Conservation (phyloP, 2,329 filamentous ascomycete genomes). For the Epichloe sibirici region DNA sequence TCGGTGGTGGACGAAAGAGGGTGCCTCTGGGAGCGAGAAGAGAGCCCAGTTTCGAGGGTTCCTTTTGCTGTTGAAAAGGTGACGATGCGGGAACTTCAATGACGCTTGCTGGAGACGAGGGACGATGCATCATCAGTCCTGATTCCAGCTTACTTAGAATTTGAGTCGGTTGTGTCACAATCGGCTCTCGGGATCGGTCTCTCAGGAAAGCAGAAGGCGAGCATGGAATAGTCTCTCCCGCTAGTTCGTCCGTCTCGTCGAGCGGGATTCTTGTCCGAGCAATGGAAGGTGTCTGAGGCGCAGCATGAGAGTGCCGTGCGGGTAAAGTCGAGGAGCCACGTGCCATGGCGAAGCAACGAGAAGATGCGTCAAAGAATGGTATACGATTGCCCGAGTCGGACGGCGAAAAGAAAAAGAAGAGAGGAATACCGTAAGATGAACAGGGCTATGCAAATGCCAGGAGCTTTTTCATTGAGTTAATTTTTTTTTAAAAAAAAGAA, state of each 20-base stretch:
- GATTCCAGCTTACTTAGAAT: slow-evolving; percentile 29
- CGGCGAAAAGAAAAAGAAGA: background rate
- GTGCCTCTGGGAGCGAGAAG: slow-evolving; percentile 69
- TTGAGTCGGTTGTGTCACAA: slow-evolving; percentile 34
- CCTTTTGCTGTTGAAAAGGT: slow-evolving; percentile 39
- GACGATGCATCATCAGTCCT: slow-evolving; percentile 11
- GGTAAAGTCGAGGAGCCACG: slow-evolving; percentile 19
- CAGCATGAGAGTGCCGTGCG: slow-evolving; percentile 16
- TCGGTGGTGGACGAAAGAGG: slow-evolving; percentile 43
- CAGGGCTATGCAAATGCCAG: background rate
- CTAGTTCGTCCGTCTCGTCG: slow-evolving; percentile 33
- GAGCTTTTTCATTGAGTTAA: background rate
- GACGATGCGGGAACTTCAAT: slow-evolving; percentile 88
- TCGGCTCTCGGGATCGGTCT: slow-evolving; percentile 11
- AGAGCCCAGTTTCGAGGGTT: slow-evolving; percentile 29
- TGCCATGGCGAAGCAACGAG: slow-evolving; percentile 14
- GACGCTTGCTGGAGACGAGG: slow-evolving; percentile 32
- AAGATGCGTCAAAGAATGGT: background rate
- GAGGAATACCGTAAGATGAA: background rate
- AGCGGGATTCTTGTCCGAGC: slow-evolving; percentile 12
- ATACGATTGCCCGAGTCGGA: background rate
- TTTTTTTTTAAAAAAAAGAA: too few species aligned
- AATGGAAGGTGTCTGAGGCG: slow-evolving; percentile 17
- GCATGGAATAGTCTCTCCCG: slow-evolving; percentile 32
- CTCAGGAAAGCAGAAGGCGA: slow-evolving; percentile 26